These are phyloP conservation scores for Aphanoascus verrucosus DNA, from an alignment of 2,329 filamentous ascomycete species.

Conservation along the genomic window DNA sequence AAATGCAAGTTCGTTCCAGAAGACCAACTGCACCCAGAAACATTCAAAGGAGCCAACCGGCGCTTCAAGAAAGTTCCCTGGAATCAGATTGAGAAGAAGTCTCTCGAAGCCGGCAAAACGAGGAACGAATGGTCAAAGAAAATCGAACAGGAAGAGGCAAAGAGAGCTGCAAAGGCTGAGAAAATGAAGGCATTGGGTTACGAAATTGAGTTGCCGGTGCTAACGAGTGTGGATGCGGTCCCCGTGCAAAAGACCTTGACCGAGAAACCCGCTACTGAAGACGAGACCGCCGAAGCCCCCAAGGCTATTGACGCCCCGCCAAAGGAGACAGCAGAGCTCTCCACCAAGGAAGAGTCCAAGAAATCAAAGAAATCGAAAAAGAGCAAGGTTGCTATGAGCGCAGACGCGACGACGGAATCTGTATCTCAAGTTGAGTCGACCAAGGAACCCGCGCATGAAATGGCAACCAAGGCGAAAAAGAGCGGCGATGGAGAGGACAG, in stretches of 20 bases:
- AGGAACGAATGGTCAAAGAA: conserved; percentile 69
- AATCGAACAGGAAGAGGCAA: conserved; percentile 60
- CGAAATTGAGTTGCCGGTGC: conserved; percentile 61
- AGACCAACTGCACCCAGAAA: conserved; percentile 64
- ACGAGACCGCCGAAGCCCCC: conserved; percentile 10
- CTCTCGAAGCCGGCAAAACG: conserved; percentile 60
- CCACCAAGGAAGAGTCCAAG: conserved; percentile 17
- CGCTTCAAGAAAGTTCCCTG: conserved; percentile 82
- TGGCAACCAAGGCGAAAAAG: not conserved
- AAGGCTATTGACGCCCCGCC: conserved; percentile 23
- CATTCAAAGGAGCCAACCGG: conserved; percentile 84
- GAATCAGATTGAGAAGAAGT: conserved; percentile 71
- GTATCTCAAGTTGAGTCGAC: conserved; percentile 12
- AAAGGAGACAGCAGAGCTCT: conserved; percentile 20
- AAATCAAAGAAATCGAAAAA: conserved; percentile 21
- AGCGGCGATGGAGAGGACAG: not conserved
- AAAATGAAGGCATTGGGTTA: conserved; percentile 75
- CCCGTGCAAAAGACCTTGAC: conserved; percentile 32
- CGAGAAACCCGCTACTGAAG: conserved; percentile 15
- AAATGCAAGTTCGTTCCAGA: conserved; percentile 71
- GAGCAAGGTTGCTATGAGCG: conserved; percentile 17
- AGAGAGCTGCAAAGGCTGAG: conserved; percentile 56
- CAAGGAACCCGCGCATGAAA: conserved; percentile 4
- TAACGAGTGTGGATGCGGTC: conserved; percentile 54
- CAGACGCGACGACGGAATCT: not conserved